Evolutionary conservation across 2,329 filamentous ascomycete species (phyloP).

Genomic region (Zymoseptoria pseudotritici): DNA sequence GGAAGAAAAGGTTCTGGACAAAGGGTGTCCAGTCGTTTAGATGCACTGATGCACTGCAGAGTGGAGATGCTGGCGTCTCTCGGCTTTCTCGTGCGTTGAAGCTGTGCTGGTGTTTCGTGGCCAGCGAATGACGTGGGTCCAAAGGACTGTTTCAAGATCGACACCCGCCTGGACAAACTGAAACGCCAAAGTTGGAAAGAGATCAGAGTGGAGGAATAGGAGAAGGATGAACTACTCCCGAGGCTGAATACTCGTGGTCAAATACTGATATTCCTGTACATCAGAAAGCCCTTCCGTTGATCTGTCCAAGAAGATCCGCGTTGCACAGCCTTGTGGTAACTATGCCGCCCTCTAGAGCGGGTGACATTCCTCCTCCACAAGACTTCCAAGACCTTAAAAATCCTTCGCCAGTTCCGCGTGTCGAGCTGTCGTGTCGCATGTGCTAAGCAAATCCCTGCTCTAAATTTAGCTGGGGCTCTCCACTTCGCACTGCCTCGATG

Average conservation of each 20-base stretch:
- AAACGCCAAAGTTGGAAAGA: too few relatives aligned
- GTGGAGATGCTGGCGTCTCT: background rate
- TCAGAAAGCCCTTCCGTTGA: background rate
- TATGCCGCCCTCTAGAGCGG: too few relatives aligned
- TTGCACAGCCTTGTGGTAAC: too few relatives aligned
- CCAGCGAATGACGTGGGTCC: background rate
- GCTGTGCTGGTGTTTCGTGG: background rate
- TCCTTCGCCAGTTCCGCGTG: background rate
- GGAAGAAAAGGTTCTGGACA: background rate
- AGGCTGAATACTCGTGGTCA: too few relatives aligned
- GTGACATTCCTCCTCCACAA: background rate
- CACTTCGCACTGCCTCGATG: background rate
- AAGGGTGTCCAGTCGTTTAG: background rate
- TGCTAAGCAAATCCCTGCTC: background rate
- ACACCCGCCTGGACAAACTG: background rate
- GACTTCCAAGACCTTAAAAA: too few relatives aligned
- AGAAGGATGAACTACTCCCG: too few relatives aligned
- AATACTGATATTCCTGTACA: background rate
- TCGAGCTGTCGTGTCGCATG: background rate
- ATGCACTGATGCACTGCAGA: background rate
- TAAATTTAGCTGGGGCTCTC: background rate
- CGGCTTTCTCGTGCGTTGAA: background rate
- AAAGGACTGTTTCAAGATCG: background rate
- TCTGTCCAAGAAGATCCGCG: background rate
- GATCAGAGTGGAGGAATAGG: too few relatives aligned